phyloP scores from a whole-genome alignment of 2,329 filamentous ascomycete species.

The Verticillium nubilum region DNA sequence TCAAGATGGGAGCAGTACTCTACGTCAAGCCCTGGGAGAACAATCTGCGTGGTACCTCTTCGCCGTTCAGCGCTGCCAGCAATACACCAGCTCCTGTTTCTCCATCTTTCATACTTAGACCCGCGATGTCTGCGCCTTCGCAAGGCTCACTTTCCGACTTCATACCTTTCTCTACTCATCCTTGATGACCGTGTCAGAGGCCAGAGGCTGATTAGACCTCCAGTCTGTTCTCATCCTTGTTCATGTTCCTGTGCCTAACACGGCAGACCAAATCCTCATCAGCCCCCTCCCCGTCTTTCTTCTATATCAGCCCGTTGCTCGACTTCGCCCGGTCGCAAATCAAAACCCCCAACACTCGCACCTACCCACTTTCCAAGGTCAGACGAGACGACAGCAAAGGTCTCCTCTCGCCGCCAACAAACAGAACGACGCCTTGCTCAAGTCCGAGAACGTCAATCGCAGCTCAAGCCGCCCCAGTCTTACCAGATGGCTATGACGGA shows the following conservation, averaged over 20 bases:
- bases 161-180: not conserved
- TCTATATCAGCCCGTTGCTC: not conserved
- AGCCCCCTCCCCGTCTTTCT: not conserved
- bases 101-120: not conserved
- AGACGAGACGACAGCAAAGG: not conserved
- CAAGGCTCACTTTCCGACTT: not conserved
- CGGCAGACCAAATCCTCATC: not conserved
- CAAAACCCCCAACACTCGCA: not conserved
- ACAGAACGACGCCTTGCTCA: not conserved
- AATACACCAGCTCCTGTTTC: not conserved
- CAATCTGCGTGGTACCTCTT: not conserved
- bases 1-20: not conserved
- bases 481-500: slow-evolving; percentile 6
- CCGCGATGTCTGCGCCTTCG: not conserved
- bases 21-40: not conserved
- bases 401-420: not conserved
- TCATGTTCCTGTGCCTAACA: not conserved
- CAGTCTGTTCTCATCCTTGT: not conserved
- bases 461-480: not conserved
- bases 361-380: not conserved
- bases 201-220: not conserved
- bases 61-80: not conserved
- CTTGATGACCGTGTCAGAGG: not conserved
- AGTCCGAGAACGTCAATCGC: not conserved
- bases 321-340: not conserved